Evolutionary conservation across 495 filamentous ascomycete species (phyloP).

Genomic region (Filosporella fistucella): DNA sequence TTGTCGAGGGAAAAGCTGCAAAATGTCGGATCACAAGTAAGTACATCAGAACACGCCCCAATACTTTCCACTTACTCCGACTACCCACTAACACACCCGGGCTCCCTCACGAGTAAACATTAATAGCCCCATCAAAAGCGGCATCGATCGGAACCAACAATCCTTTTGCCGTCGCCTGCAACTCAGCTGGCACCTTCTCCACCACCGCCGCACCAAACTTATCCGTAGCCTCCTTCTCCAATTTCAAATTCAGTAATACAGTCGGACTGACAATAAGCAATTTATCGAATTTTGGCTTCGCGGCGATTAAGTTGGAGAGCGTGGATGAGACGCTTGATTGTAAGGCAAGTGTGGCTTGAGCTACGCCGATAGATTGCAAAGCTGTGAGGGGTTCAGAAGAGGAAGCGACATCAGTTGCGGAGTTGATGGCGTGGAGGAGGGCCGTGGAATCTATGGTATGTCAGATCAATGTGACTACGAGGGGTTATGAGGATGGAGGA

Average conservation of each 20-base stretch:
- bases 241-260: slow-evolving; percentile 28
- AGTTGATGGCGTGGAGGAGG: slow-evolving; percentile 28
- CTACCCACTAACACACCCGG: not conserved
- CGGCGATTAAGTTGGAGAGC: slow-evolving; percentile 22
- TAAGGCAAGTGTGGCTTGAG: slow-evolving; percentile 21
- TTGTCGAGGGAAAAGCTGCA: too few species aligned
- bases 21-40: too few species aligned
- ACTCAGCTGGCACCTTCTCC: slow-evolving; percentile 29
- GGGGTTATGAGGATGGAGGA: not conserved
- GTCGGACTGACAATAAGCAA: slow-evolving; percentile 26
- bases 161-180: slow-evolving; percentile 21
- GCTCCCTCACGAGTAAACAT: slow-evolving; percentile 16
- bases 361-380: slow-evolving; percentile 25
- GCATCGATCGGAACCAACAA: slow-evolving; percentile 26
- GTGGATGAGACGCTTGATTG: slow-evolving; percentile 22
- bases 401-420: slow-evolving; percentile 24
- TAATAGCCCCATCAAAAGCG: slow-evolving; percentile 27
- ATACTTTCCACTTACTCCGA: not conserved
- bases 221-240: slow-evolving; percentile 29
- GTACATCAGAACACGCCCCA: too few species aligned
- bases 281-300: slow-evolving; percentile 31
- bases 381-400: slow-evolving; percentile 21
- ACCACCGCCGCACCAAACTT: slow-evolving; percentile 27
- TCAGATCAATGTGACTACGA: too few species aligned
- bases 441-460: slow-evolving; percentile 15